Conservation (phyloP, 2,329 filamentous ascomycete genomes). For the Neoascochyta sp. region DNA sequence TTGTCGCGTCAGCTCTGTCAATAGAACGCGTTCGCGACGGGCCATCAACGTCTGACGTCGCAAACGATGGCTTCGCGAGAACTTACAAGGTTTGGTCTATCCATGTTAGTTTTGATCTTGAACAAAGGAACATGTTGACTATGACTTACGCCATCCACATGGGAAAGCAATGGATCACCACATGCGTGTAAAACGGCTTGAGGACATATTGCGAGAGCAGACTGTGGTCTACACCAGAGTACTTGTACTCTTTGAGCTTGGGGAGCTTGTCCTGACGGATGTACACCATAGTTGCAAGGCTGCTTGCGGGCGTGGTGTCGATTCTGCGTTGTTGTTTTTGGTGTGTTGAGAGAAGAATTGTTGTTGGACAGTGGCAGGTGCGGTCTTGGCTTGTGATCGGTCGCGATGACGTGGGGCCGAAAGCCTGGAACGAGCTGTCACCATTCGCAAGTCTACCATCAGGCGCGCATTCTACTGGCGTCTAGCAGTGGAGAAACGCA, state of each 20-base stretch:
- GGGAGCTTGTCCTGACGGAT: constrained; percentile 87
- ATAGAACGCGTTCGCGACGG: too few species aligned
- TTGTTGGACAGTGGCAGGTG: constrained; percentile 7
- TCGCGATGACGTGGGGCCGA: constrained; percentile 29
- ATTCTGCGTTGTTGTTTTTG: constrained; percentile 9
- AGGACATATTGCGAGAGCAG: constrained; percentile 87
- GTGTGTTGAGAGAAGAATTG: constrained; percentile 4
- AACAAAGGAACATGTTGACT: background rate
- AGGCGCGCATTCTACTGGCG: too few species aligned
- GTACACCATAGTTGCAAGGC: constrained; percentile 69
- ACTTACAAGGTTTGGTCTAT: constrained; percentile 40
- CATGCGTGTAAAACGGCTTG: constrained; percentile 95
- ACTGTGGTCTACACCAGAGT: constrained; percentile 86
- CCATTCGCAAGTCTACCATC: too few species aligned
- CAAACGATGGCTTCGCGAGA: too few species aligned
- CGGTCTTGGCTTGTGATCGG: constrained; percentile 26
- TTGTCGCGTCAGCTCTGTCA: constrained; percentile 1
- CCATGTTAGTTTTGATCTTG: constrained; percentile 19
- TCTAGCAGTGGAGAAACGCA: too few species aligned
- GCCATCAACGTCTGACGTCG: too few species aligned
- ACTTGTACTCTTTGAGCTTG: constrained; percentile 91
- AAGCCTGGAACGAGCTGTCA: constrained; percentile 7
- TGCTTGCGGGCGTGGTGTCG: constrained; percentile 4
- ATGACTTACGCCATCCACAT: constrained; percentile 82
- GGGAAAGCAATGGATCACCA: constrained; percentile 91